Conservation (phyloP, 176 grass and related monocot species). For the Oryza longistaminata region DNA sequence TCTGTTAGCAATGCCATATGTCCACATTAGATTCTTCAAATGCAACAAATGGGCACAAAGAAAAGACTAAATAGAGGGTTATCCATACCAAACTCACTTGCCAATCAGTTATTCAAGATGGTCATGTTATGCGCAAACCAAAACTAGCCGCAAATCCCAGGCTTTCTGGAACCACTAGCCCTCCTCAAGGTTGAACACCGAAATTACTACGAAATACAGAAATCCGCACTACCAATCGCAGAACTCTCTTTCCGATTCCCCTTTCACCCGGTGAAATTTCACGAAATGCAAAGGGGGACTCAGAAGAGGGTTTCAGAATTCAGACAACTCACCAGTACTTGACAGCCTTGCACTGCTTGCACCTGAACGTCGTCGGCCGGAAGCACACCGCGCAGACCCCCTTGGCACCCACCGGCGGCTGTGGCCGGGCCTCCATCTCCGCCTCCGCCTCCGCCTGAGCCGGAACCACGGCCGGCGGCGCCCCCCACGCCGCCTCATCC, state of each 20-base stretch:
- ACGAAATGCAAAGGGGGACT: conserved; percentile 5
- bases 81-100: background rate
- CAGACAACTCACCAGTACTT: conserved; percentile 81
- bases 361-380: conserved; percentile 69
- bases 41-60: background rate
- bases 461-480: background rate
- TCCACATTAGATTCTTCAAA: background rate
- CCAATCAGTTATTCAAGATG: background rate
- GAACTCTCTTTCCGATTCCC: background rate
- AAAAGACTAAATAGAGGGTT: background rate
- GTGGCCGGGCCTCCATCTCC: conserved; percentile 1
- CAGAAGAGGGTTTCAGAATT: conserved; percentile 2
- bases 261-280: conserved; percentile 23
- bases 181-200: background rate
- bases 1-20: background rate
- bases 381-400: conserved; percentile 74
- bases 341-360: conserved; percentile 89
- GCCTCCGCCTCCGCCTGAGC: background rate
- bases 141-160: background rate
- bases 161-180: conserved; percentile 7
- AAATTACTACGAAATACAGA: conserved; percentile 32
- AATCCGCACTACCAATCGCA: conserved; percentile 22
- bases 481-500: conserved; percentile 36
- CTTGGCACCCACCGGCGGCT: conserved; percentile 6
- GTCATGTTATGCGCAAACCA: background rate